These are phyloP conservation scores for Amyloporia xantha DNA, from an alignment of 768 basidiomycete genomes.

Conservation along the genomic window DNA sequence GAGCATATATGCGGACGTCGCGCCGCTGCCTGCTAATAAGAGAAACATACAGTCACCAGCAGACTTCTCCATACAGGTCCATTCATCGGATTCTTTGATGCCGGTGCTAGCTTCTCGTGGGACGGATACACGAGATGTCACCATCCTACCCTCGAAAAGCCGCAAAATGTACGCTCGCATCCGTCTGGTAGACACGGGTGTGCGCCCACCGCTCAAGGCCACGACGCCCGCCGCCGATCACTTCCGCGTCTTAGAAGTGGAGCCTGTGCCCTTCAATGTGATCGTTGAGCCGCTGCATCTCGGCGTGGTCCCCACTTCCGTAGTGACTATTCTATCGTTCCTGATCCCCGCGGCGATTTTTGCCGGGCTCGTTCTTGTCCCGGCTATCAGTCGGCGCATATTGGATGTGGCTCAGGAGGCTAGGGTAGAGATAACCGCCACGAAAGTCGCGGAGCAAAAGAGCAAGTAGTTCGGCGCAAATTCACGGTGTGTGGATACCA, in stretches of 20 bases:
- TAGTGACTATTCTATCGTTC: constrained; percentile 29
- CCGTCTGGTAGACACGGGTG: constrained; percentile 45
- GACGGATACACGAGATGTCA: neutral
- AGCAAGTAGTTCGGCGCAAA: no score
- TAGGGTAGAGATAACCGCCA: no score
- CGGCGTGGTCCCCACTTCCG: constrained; percentile 51
- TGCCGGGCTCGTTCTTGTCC: no score
- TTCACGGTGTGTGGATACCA: no score
- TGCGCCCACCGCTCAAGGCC: no score
- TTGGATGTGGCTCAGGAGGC: no score
- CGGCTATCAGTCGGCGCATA: no score
- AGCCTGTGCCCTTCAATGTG: constrained; percentile 43
- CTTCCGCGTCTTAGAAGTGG: neutral
- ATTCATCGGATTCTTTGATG: constrained; percentile 28
- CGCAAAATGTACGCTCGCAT: constrained; percentile 53
- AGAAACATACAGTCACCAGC: constrained; percentile 39
- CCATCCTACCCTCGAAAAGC: constrained; percentile 17
- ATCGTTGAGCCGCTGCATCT: constrained; percentile 53
- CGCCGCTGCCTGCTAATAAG: no score
- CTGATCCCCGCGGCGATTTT: no score
- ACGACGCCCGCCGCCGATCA: constrained; percentile 30
- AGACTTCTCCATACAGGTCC: constrained; percentile 35
- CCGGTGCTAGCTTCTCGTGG: neutral
- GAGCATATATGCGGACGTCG: no score
- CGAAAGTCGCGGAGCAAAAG: no score